Base-by-base conservation (phyloP, 345 rosid genomes). In the Cardamine occulta region DNA sequence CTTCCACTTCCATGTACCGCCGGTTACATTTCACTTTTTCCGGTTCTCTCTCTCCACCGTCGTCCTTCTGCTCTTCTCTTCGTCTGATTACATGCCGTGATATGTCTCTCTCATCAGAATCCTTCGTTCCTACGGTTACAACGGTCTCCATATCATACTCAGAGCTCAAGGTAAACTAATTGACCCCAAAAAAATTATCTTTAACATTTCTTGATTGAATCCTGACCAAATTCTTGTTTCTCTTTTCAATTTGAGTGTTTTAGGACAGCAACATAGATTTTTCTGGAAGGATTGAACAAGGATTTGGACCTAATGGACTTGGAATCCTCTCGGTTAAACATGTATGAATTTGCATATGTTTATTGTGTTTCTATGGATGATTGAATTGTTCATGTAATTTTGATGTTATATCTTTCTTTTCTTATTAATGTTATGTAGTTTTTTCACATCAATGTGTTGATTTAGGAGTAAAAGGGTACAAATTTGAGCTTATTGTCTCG, bases 241-340 rank as follows among this genome's bases (percentile, higher is more conserved):
- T 47, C 42, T 78, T 49, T 44, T 28, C 2, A 51, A 23, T 37
- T 57, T 61, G 4, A 42, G 62, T 24, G 28, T 18, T 63, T 32
- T 53, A 73, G 97, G 93, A 93, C 78, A 85, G 63, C 75, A 59
- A 68, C 45, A 78, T 80, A 57, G 90, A 89, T 75, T 80, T 91
- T 68, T 88, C 97, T 15, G 39, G 9, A 67, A 88, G 85, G 86
- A 93, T 93, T 68, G 93, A 87, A 78, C 74, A 86, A 80, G 98
- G 93, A 34, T 87, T 93, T 56, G 97, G 98, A 83, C 89, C 93
- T 14, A 82, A 84, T 47, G 98, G 95, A 39, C 88, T 91, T 26
- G 98, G 98, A 54, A 91, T 93, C 67, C 79, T 93, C 42, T 82
- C 96, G 15, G 74, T 93, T 70, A 80, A 86, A 14, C 88, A 84